Conservation (phyloP, 2,329 filamentous ascomycete species). For the Alternaria viburni region DNA sequence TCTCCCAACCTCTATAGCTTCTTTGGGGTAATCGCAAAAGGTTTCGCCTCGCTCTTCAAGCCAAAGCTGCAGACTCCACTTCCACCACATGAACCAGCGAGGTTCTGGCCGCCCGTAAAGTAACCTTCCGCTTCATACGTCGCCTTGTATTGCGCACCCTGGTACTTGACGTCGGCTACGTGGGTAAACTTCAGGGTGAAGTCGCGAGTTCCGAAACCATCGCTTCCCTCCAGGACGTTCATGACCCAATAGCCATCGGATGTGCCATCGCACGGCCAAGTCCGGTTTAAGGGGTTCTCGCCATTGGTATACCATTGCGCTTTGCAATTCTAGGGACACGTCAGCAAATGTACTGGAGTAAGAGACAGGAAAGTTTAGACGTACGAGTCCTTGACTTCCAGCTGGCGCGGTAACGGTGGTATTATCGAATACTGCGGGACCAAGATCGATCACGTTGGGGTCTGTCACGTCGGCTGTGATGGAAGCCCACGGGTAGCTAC, state of each 20-base stretch:
- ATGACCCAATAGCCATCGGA: conserved; percentile 34
- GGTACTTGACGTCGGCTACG: conserved; percentile 18
- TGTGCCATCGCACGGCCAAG: conserved; percentile 31
- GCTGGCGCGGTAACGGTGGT: conserved; percentile 21
- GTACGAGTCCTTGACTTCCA: conserved; percentile 21
- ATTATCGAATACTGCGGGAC: conserved; percentile 3
- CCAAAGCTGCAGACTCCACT: conserved; percentile 28
- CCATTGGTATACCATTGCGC: conserved; percentile 27
- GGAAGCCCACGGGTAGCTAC: conserved; percentile 24
- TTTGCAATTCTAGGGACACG: conserved; percentile 25
- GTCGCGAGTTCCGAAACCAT: conserved; percentile 13
- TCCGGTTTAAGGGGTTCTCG: conserved; percentile 26
- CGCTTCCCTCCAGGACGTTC: conserved; percentile 18
- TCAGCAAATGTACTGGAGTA: not conserved
- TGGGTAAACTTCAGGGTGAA: conserved; percentile 36
- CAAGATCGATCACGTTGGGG: conserved; percentile 30
- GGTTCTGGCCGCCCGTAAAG: conserved; percentile 22
- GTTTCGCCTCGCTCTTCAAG: not conserved
- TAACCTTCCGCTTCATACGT: conserved; percentile 18
- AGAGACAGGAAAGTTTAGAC: not conserved
- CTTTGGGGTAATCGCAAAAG: not conserved
- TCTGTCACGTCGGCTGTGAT: conserved; percentile 36
- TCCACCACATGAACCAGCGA: conserved; percentile 24
- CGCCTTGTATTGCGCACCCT: conserved; percentile 19
- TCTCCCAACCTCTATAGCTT: not conserved